Base-by-base conservation (phyloP, 169 alveolate species). In the Plasmodium billcollinsi region DNA sequence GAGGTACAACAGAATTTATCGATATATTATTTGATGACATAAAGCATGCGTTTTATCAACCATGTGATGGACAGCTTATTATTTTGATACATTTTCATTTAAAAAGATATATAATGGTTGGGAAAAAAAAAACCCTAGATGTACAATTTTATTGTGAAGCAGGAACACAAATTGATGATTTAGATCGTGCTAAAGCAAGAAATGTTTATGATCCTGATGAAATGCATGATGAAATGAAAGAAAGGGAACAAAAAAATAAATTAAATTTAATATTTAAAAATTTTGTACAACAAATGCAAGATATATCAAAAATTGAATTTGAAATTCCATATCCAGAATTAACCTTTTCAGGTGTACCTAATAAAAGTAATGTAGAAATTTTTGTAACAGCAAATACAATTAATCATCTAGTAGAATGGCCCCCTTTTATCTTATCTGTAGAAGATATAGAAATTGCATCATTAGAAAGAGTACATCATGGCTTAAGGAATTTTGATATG, bases 131-230 rank as follows among this genome's bases (percentile, higher is more conserved):
- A 89, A 96, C 98, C 12, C 88, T 92, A 47, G 99, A 98, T 89
- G 97, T 98, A 11, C 99, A 98, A 91, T 97, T 98, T 90, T 98
- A 96, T 94, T 93, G 97, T 26, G 99, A 98, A 93, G 98, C 98
- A 33, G 99, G 99, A 9, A 94, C 97, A 15, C 99, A 97, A 73
- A 97, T 97, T 2, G 99, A 98, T 93, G 99, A 98, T 70, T 83
- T 98, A 62, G 99, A 98, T 88, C 93, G 95, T 91, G 95, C 98
- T 43, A 92, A 98, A 45, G 98, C 97, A 88, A 83, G 96, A 21
- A 93, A 96, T 59, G 94, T 93, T 59, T 95, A 97, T 73, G 99
- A 98, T 86, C 98, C 98, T 21, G 99, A 98, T 73, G 99, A 98
- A 94, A 96, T 97, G 63, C 97, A 97, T 80, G 98, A 97, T 73